Conservation (phyloP, 2,329 filamentous ascomycete genomes). For the Iodosphaeria phyllophila region DNA sequence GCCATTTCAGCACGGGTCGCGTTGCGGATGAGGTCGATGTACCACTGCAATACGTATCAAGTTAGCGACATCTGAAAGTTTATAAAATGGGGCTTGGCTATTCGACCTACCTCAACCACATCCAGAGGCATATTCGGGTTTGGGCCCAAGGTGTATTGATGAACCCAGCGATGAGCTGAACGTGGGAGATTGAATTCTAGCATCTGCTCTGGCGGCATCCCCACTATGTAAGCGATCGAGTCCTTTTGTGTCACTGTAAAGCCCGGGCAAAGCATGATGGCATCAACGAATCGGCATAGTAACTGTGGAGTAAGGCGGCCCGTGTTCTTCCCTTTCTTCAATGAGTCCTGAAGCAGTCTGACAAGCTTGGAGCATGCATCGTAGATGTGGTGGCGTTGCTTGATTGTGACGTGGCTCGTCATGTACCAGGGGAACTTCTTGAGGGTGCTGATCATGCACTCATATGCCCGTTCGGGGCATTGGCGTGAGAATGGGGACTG, state of each 20-base stretch:
- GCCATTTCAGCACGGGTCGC: constrained; percentile 24
- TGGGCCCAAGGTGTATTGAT: constrained; percentile 30
- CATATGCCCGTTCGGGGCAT: constrained; percentile 45
- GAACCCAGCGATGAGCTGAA: constrained; percentile 27
- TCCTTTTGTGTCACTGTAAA: constrained; percentile 45
- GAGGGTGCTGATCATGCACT: constrained; percentile 44
- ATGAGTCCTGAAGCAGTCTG: constrained; percentile 20
- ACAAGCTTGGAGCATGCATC: constrained; percentile 30
- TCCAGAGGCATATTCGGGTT: constrained; percentile 30
- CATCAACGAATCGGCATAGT: constrained; percentile 28
- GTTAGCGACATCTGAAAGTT: constrained; percentile 1
- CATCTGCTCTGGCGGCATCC: constrained; percentile 16
- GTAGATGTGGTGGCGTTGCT: constrained; percentile 34
- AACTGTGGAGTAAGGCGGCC: constrained; percentile 32
- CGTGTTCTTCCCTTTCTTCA: constrained; percentile 19
- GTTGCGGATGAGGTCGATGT: constrained; percentile 34
- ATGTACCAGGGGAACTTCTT: constrained; percentile 45
- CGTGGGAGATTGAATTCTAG: constrained; percentile 26
- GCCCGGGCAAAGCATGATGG: constrained; percentile 37
- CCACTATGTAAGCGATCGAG: constrained; percentile 27
- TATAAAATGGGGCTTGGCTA: constrained; percentile 5
- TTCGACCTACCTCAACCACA: constrained; percentile 28
- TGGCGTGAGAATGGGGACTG: constrained; percentile 40
- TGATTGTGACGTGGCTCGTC: constrained; percentile 35
- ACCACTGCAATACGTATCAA: constrained; percentile 24